Percentiles rank a stretch among this genome's conserved stretches.
Conservation (phyloP, 2,329 filamentous ascomycete species). For the Didymellaceae sp. region DNA sequence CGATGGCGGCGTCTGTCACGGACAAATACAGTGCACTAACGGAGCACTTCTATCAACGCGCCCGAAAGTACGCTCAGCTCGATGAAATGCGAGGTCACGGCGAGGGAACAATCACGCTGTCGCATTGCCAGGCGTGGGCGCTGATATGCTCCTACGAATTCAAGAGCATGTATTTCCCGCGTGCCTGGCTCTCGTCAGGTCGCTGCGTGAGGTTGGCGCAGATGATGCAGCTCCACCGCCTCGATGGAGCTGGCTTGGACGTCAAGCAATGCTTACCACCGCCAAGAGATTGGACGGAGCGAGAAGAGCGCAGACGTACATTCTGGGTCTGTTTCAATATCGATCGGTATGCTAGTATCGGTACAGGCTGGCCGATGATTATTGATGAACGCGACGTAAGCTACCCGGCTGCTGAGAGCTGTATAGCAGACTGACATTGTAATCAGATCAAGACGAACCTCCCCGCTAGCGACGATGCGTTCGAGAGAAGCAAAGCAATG, state of each 20-base stretch:
- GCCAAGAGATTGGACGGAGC: constrained; percentile 90
- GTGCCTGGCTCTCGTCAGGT: constrained; percentile 93
- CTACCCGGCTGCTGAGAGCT: neutral
- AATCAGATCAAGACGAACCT: constrained; percentile 79
- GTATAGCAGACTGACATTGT: constrained; percentile 11
- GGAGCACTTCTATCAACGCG: constrained; percentile 86
- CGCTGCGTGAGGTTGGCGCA: constrained; percentile 79
- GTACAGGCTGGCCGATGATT: constrained; percentile 95
- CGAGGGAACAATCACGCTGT: constrained; percentile 83
- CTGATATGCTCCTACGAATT: constrained; percentile 87
- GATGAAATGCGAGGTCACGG: constrained; percentile 94
- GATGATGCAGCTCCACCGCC: constrained; percentile 90
- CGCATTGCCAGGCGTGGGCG: constrained; percentile 84
- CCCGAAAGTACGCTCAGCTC: constrained; percentile 86
- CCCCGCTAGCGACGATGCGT: constrained; percentile 84
- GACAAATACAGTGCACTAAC: constrained; percentile 83
- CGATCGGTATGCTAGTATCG: constrained; percentile 92
- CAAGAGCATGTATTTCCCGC: constrained; percentile 95
- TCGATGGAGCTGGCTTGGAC: constrained; percentile 82
- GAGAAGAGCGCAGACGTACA: constrained; percentile 86
- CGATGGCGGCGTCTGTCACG: constrained; percentile 81
- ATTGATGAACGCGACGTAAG: constrained; percentile 85
- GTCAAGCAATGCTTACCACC: constrained; percentile 91
- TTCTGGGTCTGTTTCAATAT: constrained; percentile 95
- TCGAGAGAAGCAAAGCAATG: constrained; percentile 77